phyloP scores from a whole-genome alignment of 495 filamentous ascomycete genomes.

The Recurvomyces mirabilis region DNA sequence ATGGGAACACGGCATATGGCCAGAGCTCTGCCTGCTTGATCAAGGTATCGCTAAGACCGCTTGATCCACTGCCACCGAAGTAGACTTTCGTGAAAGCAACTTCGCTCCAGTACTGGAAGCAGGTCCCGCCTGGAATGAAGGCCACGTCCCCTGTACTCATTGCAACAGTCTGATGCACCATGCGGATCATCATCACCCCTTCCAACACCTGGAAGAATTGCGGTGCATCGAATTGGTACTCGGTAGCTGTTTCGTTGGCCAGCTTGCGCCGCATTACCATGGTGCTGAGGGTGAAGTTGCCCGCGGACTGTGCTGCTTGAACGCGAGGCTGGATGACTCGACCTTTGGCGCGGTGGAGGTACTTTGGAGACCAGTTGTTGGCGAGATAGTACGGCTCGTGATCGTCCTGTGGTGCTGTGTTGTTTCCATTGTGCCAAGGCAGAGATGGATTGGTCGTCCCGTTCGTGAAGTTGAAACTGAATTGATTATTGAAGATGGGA shows the following conservation, averaged over 20 bases:
- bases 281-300: constrained; percentile 1
- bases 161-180: not conserved
- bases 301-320: not conserved
- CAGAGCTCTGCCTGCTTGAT: not conserved
- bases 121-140: not conserved
- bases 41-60: not conserved
- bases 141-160: not conserved
- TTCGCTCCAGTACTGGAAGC: not conserved
- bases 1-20: not conserved
- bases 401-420: not conserved
- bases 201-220: constrained; percentile 1
- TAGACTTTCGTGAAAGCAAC: constrained; percentile 1
- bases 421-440: constrained; percentile 2
- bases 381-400: not conserved
- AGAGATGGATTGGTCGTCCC: not conserved
- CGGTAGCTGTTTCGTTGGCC: not conserved
- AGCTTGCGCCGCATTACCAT: not conserved
- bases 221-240: not conserved
- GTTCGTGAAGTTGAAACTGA: constrained; percentile 1
- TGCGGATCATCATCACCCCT: not conserved
- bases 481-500: not conserved
- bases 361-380: not conserved
- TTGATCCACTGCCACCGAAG: not conserved
- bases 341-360: not conserved
- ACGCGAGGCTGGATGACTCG: not conserved